Evolutionary conservation across 2,329 filamentous ascomycete genomes (phyloP).

Genomic region (Neocucurbitaria cava): DNA sequence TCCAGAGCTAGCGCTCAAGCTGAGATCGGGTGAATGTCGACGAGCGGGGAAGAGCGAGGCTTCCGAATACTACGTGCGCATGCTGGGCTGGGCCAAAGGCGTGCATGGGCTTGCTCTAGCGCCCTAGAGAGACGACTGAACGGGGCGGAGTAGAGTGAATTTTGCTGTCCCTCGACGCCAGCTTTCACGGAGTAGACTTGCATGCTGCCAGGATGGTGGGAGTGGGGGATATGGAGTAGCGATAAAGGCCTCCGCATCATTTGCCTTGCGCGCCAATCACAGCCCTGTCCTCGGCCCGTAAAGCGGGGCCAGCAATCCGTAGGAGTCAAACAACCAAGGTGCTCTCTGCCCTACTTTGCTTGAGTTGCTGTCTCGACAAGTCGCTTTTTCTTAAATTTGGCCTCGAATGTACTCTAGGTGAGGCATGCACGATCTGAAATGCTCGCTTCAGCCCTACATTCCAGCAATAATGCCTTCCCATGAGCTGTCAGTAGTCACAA

Average conservation of each 20-base stretch:
- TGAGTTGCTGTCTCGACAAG: neutral
- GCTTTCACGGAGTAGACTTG: neutral
- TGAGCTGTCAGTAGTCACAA: neutral
- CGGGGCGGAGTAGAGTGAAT: neutral
- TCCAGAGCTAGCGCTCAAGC: constrained; percentile 7
- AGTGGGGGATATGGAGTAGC: constrained; percentile 1
- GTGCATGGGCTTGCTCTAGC: constrained; percentile 12
- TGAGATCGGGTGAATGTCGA: constrained; percentile 3
- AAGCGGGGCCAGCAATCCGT: neutral
- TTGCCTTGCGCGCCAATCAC: constrained; percentile 15
- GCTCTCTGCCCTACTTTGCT: neutral
- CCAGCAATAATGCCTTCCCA: neutral
- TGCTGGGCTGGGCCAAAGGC: constrained; percentile 3
- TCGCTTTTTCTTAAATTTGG: neutral
- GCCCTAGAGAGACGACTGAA: constrained; percentile 7
- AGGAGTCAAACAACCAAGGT: neutral
- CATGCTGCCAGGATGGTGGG: constrained; percentile 2
- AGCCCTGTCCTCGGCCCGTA: neutral
- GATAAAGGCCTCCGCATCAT: constrained; percentile 22
- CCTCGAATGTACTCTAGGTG: neutral
- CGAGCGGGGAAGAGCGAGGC: constrained; percentile 7
- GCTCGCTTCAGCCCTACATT: neutral
- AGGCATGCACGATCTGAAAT: neutral
- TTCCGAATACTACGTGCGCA: constrained; percentile 7
- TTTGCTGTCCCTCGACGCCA: neutral